These are phyloP conservation scores for Acanthamoeba divionensis DNA, from an alignment of 208 protist species.

Conservation along the genomic window DNA sequence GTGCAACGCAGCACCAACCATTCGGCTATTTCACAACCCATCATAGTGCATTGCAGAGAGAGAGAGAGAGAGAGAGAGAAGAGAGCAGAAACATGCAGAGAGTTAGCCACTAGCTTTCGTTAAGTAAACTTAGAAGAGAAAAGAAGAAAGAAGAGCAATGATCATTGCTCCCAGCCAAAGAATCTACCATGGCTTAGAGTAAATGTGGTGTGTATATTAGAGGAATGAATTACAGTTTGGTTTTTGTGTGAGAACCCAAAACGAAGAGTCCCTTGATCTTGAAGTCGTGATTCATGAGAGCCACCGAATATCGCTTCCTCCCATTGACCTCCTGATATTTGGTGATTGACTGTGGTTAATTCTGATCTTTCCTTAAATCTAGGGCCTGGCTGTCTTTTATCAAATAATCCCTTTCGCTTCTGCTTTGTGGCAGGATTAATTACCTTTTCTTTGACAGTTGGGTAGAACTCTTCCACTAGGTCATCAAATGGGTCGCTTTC, in stretches of 20 bases:
- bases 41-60: neutral
- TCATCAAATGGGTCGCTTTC: conserved; percentile 28
- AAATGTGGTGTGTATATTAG: neutral
- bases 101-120: too few species aligned
- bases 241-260: neutral
- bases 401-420: too few species aligned
- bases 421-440: neutral
- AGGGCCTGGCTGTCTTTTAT: too few species aligned
- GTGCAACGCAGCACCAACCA: too few species aligned
- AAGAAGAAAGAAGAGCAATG: neutral
- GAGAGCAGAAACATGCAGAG: neutral
- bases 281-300: conserved; percentile 33
- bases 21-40: too few species aligned
- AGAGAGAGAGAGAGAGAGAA: neutral
- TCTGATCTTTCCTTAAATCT: too few species aligned
- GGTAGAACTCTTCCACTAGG: conserved; percentile 2
- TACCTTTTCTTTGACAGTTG: neutral
- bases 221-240: neutral
- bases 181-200: neutral
- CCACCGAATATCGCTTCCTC: neutral
- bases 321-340: too few species aligned
- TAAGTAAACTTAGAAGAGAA: too few species aligned
- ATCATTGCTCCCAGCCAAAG: neutral
- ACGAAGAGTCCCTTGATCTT: conserved; percentile 15
- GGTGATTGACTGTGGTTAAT: too few species aligned